Evolutionary conservation across 2,329 filamentous ascomycete genomes (phyloP).

Genomic region (Pseudogymnoascus sp.): DNA sequence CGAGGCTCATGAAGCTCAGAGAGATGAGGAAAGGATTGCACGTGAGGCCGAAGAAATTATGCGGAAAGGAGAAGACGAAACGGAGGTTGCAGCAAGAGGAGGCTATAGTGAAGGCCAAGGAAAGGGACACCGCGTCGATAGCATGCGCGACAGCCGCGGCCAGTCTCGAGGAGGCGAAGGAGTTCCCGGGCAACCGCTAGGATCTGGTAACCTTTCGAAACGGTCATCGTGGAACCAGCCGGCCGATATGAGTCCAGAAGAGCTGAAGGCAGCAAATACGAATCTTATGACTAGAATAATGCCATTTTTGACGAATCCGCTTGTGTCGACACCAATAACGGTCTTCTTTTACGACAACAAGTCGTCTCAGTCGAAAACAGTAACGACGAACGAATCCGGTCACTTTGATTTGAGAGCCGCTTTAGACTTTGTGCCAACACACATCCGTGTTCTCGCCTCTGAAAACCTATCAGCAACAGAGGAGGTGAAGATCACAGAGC

Average conservation of each 20-base stretch:
- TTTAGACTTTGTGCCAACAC: conserved; percentile 82
- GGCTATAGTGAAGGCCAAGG: conserved; percentile 62
- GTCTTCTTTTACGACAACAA: conserved; percentile 90
- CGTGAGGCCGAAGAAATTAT: conserved; percentile 72
- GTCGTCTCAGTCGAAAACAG: conserved; percentile 72
- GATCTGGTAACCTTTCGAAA: conserved; percentile 34
- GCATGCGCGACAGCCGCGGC: conserved; percentile 20
- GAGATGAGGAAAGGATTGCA: conserved; percentile 58
- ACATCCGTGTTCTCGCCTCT: conserved; percentile 78
- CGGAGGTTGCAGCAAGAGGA: conserved; percentile 60
- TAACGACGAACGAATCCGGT: conserved; percentile 78
- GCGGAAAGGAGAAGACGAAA: conserved; percentile 60
- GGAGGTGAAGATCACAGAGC: conserved; percentile 67
- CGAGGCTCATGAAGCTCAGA: conserved; percentile 40
- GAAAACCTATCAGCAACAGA: conserved; percentile 77
- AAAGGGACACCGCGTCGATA: conserved; percentile 33
- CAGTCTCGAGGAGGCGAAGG: conserved; percentile 1
- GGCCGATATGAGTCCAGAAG: conserved; percentile 61
- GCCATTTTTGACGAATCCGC: conserved; percentile 81
- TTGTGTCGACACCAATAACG: conserved; percentile 70
- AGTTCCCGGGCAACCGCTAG: conserved; percentile 10
- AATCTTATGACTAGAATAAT: conserved; percentile 81
- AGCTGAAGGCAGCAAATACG: conserved; percentile 71
- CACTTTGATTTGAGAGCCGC: conserved; percentile 77
- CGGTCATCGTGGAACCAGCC: conserved; percentile 32